Evolutionary conservation across 805 yeast species (phyloP), one percentile per base, ranked within the genome.

Genomic region (Saccharomyces mikatae): DNA sequence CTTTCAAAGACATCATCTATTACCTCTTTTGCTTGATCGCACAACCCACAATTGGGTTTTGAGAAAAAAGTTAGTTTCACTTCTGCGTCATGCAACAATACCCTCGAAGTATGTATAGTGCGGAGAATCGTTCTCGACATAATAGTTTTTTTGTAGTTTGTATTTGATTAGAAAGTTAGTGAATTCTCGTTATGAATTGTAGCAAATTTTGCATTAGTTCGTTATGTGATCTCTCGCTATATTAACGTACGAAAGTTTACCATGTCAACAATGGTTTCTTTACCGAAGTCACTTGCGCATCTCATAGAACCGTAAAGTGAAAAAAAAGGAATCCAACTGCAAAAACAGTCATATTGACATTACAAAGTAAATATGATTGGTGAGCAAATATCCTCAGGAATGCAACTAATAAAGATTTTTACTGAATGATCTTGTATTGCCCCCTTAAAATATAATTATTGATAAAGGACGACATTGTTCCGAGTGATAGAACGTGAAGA

Each of bases 11-110:
- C 76, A 28, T 74, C 69, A 14, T 71, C 61, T 47, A 86, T 66
- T 2, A 81, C 80, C 2, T 61, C 69, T 56, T 80, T 79, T 4
- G 90, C 92, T 54, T 80, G 83, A 51, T 80, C 79, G 61, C 94
- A 87, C 28, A 87, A 68, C 60, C 80, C 80, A 62, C 94, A 87
- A 32, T 83, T 81, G 4, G 80, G 80, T 63, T 87, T 87, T 4
- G 88, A 82, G 70, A 82, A 87, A 52, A 87, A 77, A 0, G 86
- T 83, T 31, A 85, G 66, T 22, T 61, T 62, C 2, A 73, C 60
- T 9, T 46, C 41, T 8, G 53, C 32, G 41, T 32, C 47, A 36
- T 46, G 50, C 17, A 32, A 30, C 21, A 49, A 27, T 5, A 54
- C 46, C 4, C 54, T 47, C 4, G 60, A 54, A 13, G 54, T 41